A percentile compares a stretch with the other conserved stretches of the same genome.
These are phyloP conservation scores for Cyberlindnera mycetangii DNA, from an alignment of 805 yeast species.

Conservation along the genomic window DNA sequence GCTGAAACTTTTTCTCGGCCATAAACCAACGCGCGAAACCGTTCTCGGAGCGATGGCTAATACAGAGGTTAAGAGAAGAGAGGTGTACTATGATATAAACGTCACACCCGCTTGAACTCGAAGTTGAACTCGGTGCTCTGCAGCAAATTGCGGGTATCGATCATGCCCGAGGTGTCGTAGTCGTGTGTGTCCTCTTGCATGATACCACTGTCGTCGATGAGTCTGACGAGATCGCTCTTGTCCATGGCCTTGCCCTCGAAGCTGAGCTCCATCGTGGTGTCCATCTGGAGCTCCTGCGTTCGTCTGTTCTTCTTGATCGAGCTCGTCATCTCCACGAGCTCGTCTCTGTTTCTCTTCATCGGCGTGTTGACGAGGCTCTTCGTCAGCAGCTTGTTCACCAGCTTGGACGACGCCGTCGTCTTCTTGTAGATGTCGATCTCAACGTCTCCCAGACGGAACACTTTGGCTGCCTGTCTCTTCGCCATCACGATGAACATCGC, in stretches of 20 bases:
- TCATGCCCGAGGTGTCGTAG: conserved; percentile 6
- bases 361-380: conserved; percentile 17
- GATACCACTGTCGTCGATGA: conserved; percentile 37
- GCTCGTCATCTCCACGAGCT: conserved; percentile 21
- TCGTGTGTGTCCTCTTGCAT: conserved; percentile 31
- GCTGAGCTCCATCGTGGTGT: conserved; percentile 37
- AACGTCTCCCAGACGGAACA: conserved; percentile 19
- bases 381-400: conserved; percentile 12
- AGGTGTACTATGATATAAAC: no score
- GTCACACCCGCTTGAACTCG: conserved; percentile 12
- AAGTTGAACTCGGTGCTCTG: conserved; percentile 25
- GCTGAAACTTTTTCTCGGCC: background rate
- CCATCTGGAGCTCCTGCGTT: conserved; percentile 14
- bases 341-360: conserved; percentile 30
- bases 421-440: conserved; percentile 17
- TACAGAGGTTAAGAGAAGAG: background rate
- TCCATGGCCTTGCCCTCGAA: conserved; percentile 46
- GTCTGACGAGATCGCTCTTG: conserved; percentile 38
- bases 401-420: background rate
- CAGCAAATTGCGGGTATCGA: conserved; percentile 26
- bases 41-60: background rate
- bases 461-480: conserved; percentile 13
- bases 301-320: conserved; percentile 29
- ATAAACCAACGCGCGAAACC: background rate
- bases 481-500: conserved; percentile 10